phyloP scores from a whole-genome alignment of 225 moss, liverwort and hornwort genomes.

The Bryum argenteum region DNA sequence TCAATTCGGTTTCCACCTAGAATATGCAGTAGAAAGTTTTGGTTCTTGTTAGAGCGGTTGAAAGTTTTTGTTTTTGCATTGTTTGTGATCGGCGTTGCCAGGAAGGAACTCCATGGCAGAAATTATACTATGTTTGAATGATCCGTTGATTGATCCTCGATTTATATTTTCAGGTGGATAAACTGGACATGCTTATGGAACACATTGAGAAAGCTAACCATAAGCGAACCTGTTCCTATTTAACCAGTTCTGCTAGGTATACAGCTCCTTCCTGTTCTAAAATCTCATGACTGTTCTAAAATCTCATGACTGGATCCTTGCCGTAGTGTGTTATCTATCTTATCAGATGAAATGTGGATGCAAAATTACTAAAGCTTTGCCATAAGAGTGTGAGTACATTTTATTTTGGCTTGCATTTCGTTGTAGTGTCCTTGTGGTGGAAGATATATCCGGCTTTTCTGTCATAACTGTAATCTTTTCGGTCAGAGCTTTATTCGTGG shows the following conservation, averaged over 20 bases:
- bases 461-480: background rate
- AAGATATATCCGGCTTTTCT: background rate
- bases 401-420: conserved; percentile 2
- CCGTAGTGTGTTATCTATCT: conserved; percentile 6
- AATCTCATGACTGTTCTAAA: background rate
- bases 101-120: background rate
- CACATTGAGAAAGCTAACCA: conserved; percentile 95
- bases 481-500: background rate
- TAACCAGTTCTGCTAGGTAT: conserved; percentile 95
- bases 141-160: conserved; percentile 5
- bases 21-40: background rate
- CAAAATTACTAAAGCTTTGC: background rate
- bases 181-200: conserved; percentile 77
- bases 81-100: conserved; percentile 2
- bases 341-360: conserved; percentile 2
- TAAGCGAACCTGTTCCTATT: conserved; percentile 93
- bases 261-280: background rate
- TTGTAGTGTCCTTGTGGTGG: background rate
- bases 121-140: conserved; percentile 1
- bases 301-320: conserved; percentile 14
- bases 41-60: conserved; percentile 9
- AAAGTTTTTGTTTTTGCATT: background rate
- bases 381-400: background rate
- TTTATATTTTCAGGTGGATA: conserved; percentile 70
- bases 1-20: background rate